These are phyloP conservation scores for Piromyces finnis DNA, from an alignment of 192 early-diverging fungal genomes.

Conservation along the genomic window DNA sequence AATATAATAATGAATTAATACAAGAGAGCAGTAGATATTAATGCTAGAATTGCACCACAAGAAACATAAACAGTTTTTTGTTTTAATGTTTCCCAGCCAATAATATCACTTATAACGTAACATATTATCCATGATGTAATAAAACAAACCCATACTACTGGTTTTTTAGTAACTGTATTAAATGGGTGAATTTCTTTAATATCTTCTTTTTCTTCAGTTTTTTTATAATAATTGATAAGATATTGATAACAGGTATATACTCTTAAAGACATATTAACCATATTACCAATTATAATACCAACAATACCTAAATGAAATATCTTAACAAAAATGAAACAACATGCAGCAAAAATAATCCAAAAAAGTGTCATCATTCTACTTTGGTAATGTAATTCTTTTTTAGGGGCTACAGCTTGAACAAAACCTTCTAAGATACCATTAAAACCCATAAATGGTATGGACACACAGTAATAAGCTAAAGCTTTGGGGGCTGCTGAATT, in stretches of 20 bases:
- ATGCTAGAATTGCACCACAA: constrained; percentile 19
- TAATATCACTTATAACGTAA: constrained; percentile 15
- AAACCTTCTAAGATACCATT: constrained; percentile 93
- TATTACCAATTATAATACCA: constrained; percentile 74
- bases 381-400: constrained; percentile 31
- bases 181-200: neutral
- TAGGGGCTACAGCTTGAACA: constrained; percentile 65
- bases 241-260: constrained; percentile 54
- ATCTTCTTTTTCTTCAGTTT: neutral
- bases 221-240: constrained; percentile 33
- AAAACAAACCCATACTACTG: constrained; percentile 20
- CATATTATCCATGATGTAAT: constrained; percentile 27
- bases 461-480: constrained; percentile 64
- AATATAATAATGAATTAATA: neutral
- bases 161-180: constrained; percentile 17
- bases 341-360: constrained; percentile 43
- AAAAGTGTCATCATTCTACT: constrained; percentile 60
- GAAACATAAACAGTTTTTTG: constrained; percentile 30
- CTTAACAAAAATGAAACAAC: constrained; percentile 39
- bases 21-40: neutral
- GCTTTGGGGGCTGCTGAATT: constrained; percentile 26
- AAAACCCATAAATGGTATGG: constrained; percentile 82
- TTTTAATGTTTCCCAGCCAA: constrained; percentile 32
- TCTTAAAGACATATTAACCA: constrained; percentile 61
- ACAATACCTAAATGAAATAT: constrained; percentile 40